phyloP scores from a whole-genome alignment of 768 basidiomycete species.

The Paxillus rubicundulus region DNA sequence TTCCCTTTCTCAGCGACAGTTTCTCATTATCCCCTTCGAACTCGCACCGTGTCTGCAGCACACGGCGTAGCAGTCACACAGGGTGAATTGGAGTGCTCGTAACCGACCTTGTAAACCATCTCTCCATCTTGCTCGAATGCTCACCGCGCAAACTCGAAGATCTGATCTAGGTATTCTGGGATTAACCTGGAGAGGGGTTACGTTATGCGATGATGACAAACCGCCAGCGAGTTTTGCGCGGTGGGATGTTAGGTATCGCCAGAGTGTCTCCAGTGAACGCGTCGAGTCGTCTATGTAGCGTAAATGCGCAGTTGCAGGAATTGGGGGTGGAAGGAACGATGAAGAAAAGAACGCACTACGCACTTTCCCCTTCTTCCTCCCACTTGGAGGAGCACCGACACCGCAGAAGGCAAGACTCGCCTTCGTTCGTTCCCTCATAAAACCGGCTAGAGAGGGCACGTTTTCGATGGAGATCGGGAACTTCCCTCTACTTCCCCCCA shows the following conservation, averaged over 20 bases:
- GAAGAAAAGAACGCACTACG: slow-evolving; percentile 37
- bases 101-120: too few species aligned
- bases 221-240: slow-evolving; percentile 83
- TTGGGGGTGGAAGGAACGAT: not conserved
- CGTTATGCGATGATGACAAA: slow-evolving; percentile 61
- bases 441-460: slow-evolving; percentile 37
- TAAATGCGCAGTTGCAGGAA: not conserved
- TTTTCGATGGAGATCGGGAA: slow-evolving; percentile 16
- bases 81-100: too few species aligned
- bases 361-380: slow-evolving; percentile 33
- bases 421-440: slow-evolving; percentile 51
- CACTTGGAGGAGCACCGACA: slow-evolving; percentile 46
- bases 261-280: slow-evolving; percentile 81
- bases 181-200: too few species aligned
- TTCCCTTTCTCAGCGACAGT: too few species aligned
- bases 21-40: too few species aligned
- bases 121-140: too few species aligned
- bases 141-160: too few species aligned
- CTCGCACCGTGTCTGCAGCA: too few species aligned
- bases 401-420: slow-evolving; percentile 43
- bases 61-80: too few species aligned
- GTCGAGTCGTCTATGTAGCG: slow-evolving; percentile 50
- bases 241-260: slow-evolving; percentile 85
- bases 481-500: slow-evolving; percentile 27
- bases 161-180: too few species aligned